A percentile compares a stretch with the other conserved stretches of the same genome.
Evolutionary conservation across 805 yeast species (phyloP).

Genomic region (Candida vartiovaarae): DNA sequence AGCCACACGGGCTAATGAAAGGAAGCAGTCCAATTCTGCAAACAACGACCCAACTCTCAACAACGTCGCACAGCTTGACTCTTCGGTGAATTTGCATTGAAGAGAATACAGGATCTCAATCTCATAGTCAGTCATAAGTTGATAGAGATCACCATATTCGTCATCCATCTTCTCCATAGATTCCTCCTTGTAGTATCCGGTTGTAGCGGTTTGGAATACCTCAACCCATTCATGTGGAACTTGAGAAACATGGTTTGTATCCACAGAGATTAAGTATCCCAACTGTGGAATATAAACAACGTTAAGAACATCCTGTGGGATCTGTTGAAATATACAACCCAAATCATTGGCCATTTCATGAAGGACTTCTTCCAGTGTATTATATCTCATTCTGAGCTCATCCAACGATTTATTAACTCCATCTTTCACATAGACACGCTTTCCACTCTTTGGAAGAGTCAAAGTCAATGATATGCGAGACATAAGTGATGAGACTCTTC

Average conservation of each 20-base stretch:
- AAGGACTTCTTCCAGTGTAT: slow-evolving; percentile 25
- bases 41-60: slow-evolving; percentile 17
- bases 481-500: slow-evolving; percentile 9
- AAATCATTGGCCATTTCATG: slow-evolving; percentile 18
- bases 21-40: slow-evolving; percentile 32
- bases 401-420: slow-evolving; percentile 25
- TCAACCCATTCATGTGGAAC: slow-evolving; percentile 26
- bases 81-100: slow-evolving; percentile 19
- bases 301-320: slow-evolving; percentile 20
- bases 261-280: slow-evolving; percentile 33
- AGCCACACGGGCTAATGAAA: slow-evolving; percentile 29
- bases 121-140: slow-evolving; percentile 32
- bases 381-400: slow-evolving; percentile 13
- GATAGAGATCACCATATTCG: slow-evolving; percentile 36
- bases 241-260: neutral
- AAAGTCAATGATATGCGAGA: slow-evolving; percentile 29
- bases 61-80: slow-evolving; percentile 7
- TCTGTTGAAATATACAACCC: slow-evolving; percentile 1
- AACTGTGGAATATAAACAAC: slow-evolving; percentile 39
- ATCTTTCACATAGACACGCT: slow-evolving; percentile 24
- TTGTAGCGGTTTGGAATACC: slow-evolving; percentile 31
- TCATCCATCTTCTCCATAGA: slow-evolving; percentile 28
- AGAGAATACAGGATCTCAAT: slow-evolving; percentile 32
- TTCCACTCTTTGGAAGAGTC: slow-evolving; percentile 27
- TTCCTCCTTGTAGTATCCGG: slow-evolving; percentile 30